These are phyloP conservation scores for Botrytis aclada DNA, from an alignment of 2,329 filamentous ascomycete species.

Conservation along the genomic window DNA sequence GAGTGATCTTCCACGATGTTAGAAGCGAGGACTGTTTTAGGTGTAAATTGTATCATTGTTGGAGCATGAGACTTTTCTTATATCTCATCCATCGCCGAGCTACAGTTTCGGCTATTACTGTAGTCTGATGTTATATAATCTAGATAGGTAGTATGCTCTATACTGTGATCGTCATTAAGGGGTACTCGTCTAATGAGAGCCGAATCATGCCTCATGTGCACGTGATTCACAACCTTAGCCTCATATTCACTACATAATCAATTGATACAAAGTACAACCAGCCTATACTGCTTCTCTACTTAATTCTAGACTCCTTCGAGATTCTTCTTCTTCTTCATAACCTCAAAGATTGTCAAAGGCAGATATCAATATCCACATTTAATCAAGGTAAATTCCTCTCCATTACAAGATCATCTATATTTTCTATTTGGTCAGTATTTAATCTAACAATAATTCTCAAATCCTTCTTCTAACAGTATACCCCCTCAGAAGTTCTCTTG, in stretches of 20 bases:
- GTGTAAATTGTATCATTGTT: neutral
- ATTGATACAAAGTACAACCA: neutral
- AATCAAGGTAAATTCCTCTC: neutral
- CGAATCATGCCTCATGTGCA: neutral
- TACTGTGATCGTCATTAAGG: neutral
- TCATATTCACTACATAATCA: neutral
- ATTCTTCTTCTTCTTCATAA: no score
- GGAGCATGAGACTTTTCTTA: neutral
- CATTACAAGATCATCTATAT: neutral
- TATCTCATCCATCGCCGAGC: neutral
- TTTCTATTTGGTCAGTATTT: no score
- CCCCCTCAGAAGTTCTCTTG: fast-evolving
- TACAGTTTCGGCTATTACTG: neutral
- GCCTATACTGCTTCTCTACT: neutral
- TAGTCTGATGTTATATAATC: neutral
- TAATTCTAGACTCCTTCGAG: neutral
- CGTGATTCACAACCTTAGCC: neutral
- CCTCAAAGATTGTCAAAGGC: neutral
- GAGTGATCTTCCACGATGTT: fast-evolving
- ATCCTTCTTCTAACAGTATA: neutral
- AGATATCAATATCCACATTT: neutral
- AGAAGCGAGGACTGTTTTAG: neutral
- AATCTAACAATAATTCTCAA: neutral
- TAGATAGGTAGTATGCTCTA: neutral
- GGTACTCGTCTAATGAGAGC: neutral